A percentile compares a stretch with the other conserved stretches of the same genome.
Evolutionary conservation across 257 asterid species (phyloP).

Genomic region (Solanum lignicaule): DNA sequence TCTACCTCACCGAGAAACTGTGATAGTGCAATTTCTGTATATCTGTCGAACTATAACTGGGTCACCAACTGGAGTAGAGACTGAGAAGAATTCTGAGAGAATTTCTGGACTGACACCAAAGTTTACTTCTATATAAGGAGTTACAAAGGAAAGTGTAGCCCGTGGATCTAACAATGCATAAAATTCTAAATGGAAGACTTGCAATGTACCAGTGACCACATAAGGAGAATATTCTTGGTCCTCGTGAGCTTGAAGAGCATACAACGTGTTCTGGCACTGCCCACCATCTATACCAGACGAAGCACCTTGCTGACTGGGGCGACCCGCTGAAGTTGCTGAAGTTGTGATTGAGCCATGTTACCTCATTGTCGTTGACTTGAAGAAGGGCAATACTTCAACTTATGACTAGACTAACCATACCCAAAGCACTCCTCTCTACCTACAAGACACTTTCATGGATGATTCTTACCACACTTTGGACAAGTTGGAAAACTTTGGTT

Average conservation of each 20-base stretch:
- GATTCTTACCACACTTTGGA: neutral
- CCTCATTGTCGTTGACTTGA: neutral
- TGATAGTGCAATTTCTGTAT: neutral
- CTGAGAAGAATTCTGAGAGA: neutral
- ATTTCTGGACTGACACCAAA: neutral
- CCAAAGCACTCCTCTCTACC: too few species aligned
- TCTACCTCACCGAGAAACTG: neutral
- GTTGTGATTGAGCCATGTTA: neutral
- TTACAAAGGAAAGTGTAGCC: neutral
- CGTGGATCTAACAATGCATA: neutral
- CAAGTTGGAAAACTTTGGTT: neutral
- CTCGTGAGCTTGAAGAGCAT: too few species aligned
- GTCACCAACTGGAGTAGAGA: neutral
- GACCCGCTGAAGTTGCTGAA: too few species aligned
- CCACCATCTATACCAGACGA: too few species aligned
- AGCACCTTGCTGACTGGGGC: neutral
- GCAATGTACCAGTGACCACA: too few species aligned
- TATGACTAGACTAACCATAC: neutral
- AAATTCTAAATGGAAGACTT: neutral
- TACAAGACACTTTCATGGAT: neutral
- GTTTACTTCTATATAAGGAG: neutral
- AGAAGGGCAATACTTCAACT: neutral
- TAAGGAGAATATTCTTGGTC: too few species aligned
- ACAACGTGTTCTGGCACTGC: too few species aligned
- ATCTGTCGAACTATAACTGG: neutral